Evolutionary conservation across 306 rosid species (phyloP).

Genomic region (Sechiopsis laciniata): DNA sequence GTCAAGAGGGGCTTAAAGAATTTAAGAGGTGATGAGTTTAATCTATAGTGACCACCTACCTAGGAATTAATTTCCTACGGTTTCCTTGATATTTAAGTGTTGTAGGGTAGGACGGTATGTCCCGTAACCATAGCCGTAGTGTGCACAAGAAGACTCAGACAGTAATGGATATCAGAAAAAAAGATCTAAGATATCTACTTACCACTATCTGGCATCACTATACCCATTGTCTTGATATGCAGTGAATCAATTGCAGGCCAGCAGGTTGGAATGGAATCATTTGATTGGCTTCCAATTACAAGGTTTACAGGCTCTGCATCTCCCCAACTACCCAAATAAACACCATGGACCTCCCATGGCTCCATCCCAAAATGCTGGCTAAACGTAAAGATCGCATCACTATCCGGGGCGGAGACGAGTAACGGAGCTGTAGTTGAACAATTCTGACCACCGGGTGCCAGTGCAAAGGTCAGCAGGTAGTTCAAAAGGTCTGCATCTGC

Average conservation of each 20-base stretch:
- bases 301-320: conserved; percentile 26
- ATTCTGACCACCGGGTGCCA: conserved; percentile 18
- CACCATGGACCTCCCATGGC: conserved; percentile 30
- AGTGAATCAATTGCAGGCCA: conserved; percentile 33
- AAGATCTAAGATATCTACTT: neutral
- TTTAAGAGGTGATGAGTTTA: too few species aligned
- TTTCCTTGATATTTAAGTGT: too few species aligned
- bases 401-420: conserved; percentile 30
- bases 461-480: conserved; percentile 29
- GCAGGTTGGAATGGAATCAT: conserved; percentile 27
- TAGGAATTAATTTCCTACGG: too few species aligned
- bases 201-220: conserved; percentile 24
- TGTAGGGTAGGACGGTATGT: too few species aligned
- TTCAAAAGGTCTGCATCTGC: conserved; percentile 4
- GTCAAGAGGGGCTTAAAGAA: too few species aligned
- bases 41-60: too few species aligned
- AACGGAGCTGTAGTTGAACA: conserved; percentile 26
- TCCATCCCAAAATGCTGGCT: conserved; percentile 26
- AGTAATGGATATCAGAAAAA: too few species aligned
- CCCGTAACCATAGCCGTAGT: too few species aligned
- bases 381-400: conserved; percentile 18
- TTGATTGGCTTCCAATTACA: conserved; percentile 25
- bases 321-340: conserved; percentile 37
- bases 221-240: conserved; percentile 26
- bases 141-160: too few species aligned